Percentiles rank a stretch among this genome's conserved stretches.
Conservation (phyloP, 305 asterid species). For the Fraxinus albicans region DNA sequence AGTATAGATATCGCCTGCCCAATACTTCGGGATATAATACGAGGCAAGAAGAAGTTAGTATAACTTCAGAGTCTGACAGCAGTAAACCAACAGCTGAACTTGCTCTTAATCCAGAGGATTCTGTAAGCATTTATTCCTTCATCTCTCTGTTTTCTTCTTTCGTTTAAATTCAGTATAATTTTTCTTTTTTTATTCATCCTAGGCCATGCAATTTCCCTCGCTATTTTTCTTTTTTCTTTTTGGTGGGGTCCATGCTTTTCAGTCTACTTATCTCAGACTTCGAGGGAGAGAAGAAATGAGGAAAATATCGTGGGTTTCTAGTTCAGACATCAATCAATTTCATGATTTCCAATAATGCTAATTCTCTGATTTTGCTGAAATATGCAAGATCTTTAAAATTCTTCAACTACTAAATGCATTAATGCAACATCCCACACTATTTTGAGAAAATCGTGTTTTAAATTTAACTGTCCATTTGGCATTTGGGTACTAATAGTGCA, state of each 20-base stretch:
- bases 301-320: not conserved
- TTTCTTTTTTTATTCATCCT: not conserved
- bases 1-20: conserved; percentile 50
- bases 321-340: not conserved
- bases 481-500: not conserved
- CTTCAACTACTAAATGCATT: not conserved
- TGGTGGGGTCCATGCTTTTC: not conserved
- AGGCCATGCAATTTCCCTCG: not conserved
- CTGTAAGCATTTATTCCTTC: conserved; percentile 44
- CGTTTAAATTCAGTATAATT: not conserved
- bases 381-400: not conserved
- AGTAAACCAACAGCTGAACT: conserved; percentile 40
- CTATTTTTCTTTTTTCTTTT: not conserved
- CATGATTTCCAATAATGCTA: not conserved
- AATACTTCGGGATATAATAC: conserved; percentile 21
- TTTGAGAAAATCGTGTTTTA: not conserved
- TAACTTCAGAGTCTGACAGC: conserved; percentile 27
- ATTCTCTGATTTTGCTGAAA: not conserved
- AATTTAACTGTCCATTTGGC: not conserved
- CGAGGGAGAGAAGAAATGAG: not conserved
- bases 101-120: conserved; percentile 71
- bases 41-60: conserved; percentile 33
- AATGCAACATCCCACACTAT: not conserved
- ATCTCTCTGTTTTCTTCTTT: not conserved
- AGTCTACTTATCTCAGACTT: not conserved